These are phyloP conservation scores for Miscanthus lutarioriparius DNA, from an alignment of 176 grass and related monocot species.

Conservation along the genomic window DNA sequence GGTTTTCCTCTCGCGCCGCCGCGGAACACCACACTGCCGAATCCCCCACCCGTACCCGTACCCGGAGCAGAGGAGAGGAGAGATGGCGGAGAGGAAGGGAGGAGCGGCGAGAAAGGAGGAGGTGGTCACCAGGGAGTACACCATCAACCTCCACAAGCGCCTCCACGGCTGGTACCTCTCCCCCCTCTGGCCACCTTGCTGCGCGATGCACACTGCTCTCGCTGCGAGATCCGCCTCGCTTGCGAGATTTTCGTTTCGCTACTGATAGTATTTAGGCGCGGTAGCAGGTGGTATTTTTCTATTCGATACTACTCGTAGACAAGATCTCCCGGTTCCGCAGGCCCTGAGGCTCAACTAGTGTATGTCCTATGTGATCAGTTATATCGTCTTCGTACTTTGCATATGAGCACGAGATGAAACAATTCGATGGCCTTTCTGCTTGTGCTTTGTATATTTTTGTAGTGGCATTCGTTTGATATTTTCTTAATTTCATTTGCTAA, in stretches of 20 bases:
- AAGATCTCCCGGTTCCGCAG: neutral
- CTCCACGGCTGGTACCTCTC: slow-evolving; percentile 75
- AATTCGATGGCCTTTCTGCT: neutral
- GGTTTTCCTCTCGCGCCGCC: slow-evolving; percentile 57
- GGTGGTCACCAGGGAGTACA: slow-evolving; percentile 85
- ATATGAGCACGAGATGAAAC: neutral
- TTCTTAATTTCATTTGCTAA: neutral
- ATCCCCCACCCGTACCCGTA: neutral
- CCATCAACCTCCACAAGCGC: slow-evolving; percentile 88
- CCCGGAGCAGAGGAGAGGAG: neutral
- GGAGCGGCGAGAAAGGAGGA: slow-evolving; percentile 70
- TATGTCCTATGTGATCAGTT: neutral
- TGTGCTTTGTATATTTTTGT: neutral
- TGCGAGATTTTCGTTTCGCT: neutral
- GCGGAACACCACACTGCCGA: neutral
- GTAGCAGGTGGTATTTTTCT: neutral
- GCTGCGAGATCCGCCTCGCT: neutral
- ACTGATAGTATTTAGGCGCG: neutral
- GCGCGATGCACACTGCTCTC: neutral
- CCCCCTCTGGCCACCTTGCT: neutral
- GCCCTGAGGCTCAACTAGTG: neutral
- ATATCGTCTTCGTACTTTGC: neutral
- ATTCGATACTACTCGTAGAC: neutral
- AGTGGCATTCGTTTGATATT: neutral
- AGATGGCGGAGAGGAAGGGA: slow-evolving; percentile 66